phyloP scores from a whole-genome alignment of 495 filamentous ascomycete species.

The Penicillium dipodomyicola region DNA sequence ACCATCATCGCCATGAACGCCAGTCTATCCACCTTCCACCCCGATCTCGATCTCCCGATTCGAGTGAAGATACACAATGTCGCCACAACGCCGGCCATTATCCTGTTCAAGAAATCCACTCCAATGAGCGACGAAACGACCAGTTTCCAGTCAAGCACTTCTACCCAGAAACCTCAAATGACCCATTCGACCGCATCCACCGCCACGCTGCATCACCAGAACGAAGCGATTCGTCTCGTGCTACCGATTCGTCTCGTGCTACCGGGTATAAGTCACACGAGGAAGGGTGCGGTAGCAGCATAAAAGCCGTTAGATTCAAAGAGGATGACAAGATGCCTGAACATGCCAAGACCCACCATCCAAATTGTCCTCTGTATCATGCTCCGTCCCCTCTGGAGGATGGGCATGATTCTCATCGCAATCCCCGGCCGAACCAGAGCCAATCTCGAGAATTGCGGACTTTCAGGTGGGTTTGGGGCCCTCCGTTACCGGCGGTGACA shows the following conservation, averaged over 20 bases:
- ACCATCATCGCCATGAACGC: background rate
- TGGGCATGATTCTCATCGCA: background rate
- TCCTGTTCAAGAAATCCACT: background rate
- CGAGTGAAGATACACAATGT: background rate
- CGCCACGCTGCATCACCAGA: background rate
- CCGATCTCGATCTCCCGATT: background rate
- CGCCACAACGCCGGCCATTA: background rate
- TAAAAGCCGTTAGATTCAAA: constrained; percentile 2
- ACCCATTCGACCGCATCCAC: background rate
- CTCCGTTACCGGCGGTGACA: background rate
- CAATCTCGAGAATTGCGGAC: background rate
- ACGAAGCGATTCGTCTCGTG: background rate
- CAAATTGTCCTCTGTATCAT: background rate
- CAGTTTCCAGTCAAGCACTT: background rate
- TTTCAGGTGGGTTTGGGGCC: constrained; percentile 4
- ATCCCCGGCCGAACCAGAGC: background rate
- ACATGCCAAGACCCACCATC: background rate
- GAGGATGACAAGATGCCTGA: background rate
- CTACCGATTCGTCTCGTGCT: too few relatives aligned
- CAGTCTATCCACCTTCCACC: background rate
- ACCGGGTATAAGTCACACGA: background rate
- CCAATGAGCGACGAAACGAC: background rate
- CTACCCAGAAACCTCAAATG: background rate
- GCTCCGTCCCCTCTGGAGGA: background rate
- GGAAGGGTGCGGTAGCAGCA: background rate